Conservation (phyloP, 257 asterid genomes). For the Marsdenia floribunda region DNA sequence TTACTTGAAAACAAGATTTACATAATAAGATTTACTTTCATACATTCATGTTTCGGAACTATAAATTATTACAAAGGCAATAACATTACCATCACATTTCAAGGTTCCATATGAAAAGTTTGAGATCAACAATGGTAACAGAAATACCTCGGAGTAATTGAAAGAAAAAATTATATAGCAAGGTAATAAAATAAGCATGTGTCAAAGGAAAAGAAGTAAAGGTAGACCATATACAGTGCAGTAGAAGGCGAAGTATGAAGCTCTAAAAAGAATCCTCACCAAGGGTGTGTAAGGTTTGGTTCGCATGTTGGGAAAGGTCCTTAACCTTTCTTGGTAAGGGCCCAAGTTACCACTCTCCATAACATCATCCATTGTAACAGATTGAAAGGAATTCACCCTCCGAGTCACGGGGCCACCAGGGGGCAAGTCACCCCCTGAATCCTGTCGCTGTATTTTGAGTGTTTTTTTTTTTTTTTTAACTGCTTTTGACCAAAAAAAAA, state of each 20-base stretch:
- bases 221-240: not conserved
- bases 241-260: too few relatives aligned
- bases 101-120: not conserved
- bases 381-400: constrained; percentile 77
- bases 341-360: constrained; percentile 83
- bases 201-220: not conserved
- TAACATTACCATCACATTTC: not conserved
- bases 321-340: constrained; percentile 66
- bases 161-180: not conserved
- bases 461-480: not conserved
- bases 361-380: constrained; percentile 81
- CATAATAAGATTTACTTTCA: not conserved
- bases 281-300: constrained; percentile 70
- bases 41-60: not conserved
- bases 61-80: not conserved
- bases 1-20: not conserved
- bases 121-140: not conserved
- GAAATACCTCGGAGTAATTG: not conserved
- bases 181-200: too few relatives aligned
- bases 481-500: not conserved
- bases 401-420: constrained; percentile 61
- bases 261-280: constrained; percentile 39
- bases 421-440: constrained; percentile 96
- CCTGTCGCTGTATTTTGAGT: constrained; percentile 49
- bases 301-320: constrained; percentile 89